Evolutionary conservation across 495 filamentous ascomycete genomes (phyloP).

Genomic region (Penicillium lagena): DNA sequence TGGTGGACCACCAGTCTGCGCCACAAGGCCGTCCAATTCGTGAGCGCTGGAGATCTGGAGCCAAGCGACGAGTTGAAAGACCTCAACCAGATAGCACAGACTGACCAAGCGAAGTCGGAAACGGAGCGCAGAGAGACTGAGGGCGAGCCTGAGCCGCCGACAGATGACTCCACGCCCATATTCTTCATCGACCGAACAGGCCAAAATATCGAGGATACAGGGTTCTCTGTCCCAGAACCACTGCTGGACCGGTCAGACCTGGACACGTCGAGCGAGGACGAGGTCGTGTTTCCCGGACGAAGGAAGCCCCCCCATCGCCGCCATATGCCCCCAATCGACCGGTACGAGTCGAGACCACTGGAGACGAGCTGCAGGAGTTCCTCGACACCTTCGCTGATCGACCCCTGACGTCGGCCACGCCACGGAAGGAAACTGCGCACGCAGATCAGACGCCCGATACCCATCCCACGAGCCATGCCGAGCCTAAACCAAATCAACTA

Average conservation of each 20-base stretch:
- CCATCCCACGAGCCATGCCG: neutral
- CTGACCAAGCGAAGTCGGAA: neutral
- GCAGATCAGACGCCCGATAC: neutral
- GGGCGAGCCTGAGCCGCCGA: neutral
- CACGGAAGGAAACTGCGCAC: neutral
- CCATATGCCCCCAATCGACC: too few relatives aligned
- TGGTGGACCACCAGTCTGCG: slow-evolving; percentile 35
- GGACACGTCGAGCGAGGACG: slow-evolving; percentile 34
- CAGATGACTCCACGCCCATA: neutral
- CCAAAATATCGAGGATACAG: slow-evolving; percentile 8
- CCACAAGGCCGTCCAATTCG: slow-evolving; percentile 60
- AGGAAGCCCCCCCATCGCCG: neutral
- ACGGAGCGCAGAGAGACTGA: slow-evolving; percentile 3
- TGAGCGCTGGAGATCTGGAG: slow-evolving; percentile 61
- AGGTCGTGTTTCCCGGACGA: slow-evolving; percentile 37
- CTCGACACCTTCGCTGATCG: neutral
- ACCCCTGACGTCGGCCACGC: neutral
- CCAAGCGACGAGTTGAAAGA: slow-evolving; percentile 22
- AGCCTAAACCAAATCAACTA: slow-evolving; percentile 1
- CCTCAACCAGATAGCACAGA: slow-evolving; percentile 6
- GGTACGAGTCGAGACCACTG: slow-evolving; percentile 8
- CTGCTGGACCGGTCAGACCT: neutral
- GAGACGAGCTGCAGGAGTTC: slow-evolving; percentile 6
- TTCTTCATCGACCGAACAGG: slow-evolving; percentile 22
- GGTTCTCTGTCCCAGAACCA: slow-evolving; percentile 8